Conservation (phyloP, 1,284 basidiomycete species). For the Rhodotorula sp. region DNA sequence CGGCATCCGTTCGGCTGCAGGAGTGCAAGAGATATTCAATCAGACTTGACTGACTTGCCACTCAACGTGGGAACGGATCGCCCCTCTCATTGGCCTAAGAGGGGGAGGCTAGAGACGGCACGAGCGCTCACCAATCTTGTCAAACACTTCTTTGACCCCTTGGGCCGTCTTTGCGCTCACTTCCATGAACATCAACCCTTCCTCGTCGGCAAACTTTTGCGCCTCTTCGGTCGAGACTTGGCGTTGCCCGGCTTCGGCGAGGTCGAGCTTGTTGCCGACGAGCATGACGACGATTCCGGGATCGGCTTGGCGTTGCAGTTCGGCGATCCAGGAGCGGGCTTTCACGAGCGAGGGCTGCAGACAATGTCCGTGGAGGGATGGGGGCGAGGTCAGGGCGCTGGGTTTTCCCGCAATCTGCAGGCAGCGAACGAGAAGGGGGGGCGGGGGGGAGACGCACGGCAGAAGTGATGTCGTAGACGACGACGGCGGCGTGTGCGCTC, state of each 20-base stretch:
- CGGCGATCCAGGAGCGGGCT: conserved; percentile 99
- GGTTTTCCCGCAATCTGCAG: no score
- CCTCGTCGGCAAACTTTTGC: conserved; percentile 90
- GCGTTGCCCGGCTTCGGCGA: conserved; percentile 58
- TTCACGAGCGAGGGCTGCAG: conserved; percentile 83
- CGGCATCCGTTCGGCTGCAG: conserved; percentile 88
- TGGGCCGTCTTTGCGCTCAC: conserved; percentile 97
- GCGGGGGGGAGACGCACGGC: conserved; percentile 49
- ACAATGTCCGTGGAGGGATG: neutral
- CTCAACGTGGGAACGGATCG: no score
- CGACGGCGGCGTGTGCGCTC: conserved; percentile 95
- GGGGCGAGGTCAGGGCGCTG: no score
- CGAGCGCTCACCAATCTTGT: conserved; percentile 96
- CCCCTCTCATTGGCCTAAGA: no score
- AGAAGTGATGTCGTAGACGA: conserved; percentile 96
- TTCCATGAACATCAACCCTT: conserved; percentile 91
- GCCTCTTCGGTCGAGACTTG: conserved; percentile 92
- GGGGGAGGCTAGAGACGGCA: no score
- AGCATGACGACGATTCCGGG: conserved; percentile 98
- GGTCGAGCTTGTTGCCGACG: conserved; percentile 77
- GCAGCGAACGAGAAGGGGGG: neutral
- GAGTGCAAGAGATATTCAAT: neutral
- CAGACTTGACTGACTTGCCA: no score
- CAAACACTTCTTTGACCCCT: conserved; percentile 94
- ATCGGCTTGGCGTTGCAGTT: conserved; percentile 96